A percentile compares a stretch with the other conserved stretches of the same genome.
phyloP scores from a whole-genome alignment of 345 rosid species.

The Orychophragmus violaceus region DNA sequence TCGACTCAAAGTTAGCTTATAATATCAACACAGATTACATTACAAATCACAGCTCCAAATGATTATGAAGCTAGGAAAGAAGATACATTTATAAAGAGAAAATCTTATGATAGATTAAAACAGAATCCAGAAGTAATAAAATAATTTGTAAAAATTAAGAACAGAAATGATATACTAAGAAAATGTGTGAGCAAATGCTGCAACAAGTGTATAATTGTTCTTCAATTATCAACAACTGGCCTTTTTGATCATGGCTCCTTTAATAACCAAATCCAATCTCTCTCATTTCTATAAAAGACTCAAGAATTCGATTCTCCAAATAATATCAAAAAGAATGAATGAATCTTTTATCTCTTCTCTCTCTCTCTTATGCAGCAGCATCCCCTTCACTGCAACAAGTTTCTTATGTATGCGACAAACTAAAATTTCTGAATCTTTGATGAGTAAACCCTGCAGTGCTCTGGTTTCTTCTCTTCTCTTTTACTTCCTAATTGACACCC shows the following conservation, averaged over 20 bases:
- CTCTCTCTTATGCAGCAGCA: conserved; percentile 19
- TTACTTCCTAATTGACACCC: conserved; percentile 29
- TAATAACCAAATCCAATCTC: conserved; percentile 2
- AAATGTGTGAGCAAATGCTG: not conserved
- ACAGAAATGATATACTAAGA: conserved; percentile 2
- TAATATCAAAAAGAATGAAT: conserved; percentile 22
- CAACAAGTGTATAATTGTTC: conserved; percentile 17
- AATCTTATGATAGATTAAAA: not conserved
- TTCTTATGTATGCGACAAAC: conserved; percentile 27
- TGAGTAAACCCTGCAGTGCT: conserved; percentile 5
- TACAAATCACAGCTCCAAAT: not conserved
- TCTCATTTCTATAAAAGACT: conserved; percentile 10
- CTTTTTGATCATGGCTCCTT: conserved; percentile 8
- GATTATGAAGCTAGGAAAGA: not conserved
- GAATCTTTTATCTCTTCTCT: conserved; percentile 9
- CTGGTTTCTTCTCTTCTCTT: conserved; percentile 3
- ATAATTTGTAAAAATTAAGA: not conserved
- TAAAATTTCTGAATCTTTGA: conserved; percentile 2
- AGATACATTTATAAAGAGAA: not conserved
- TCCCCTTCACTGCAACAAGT: conserved; percentile 15
- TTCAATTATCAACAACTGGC: conserved; percentile 22
- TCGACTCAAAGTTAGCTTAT: not conserved
- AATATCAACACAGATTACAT: not conserved
- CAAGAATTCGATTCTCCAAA: conserved; percentile 24
- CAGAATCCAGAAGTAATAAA: not conserved